Percentiles rank a stretch among this genome's conserved stretches.
These are phyloP conservation scores for Cronartium quercuum DNA, from an alignment of 1,284 basidiomycete genomes.

Conservation along the genomic window DNA sequence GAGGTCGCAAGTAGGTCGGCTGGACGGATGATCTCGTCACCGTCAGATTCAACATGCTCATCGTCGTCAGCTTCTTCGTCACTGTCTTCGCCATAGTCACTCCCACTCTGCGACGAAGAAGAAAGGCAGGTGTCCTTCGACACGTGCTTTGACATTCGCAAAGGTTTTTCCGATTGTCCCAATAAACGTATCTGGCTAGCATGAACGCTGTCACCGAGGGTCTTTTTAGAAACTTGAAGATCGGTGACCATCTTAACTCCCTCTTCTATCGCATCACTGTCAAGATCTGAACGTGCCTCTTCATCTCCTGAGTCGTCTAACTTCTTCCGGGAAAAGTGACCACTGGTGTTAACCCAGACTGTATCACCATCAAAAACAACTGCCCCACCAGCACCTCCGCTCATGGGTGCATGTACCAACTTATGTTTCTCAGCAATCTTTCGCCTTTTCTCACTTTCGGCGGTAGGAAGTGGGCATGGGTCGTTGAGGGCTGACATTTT, in stretches of 20 bases:
- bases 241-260: conserved; percentile 97
- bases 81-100: conserved; percentile 42
- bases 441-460: conserved; percentile 82
- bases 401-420: conserved; percentile 95
- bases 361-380: conserved; percentile 98
- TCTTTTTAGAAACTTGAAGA: conserved; percentile 75
- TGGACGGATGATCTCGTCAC: conserved; percentile 41
- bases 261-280: conserved; percentile 59
- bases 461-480: conserved; percentile 88
- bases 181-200: conserved; percentile 79
- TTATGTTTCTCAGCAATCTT: conserved; percentile 94
- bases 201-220: conserved; percentile 75
- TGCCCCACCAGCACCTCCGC: conserved; percentile 67
- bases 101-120: conserved; percentile 34
- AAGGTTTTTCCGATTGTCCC: conserved; percentile 63
- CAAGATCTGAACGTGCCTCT: conserved; percentile 43
- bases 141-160: conserved; percentile 51
- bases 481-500: conserved; percentile 73
- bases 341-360: conserved; percentile 95
- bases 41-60: conserved; percentile 43
- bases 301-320: conserved; percentile 56
- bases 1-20: not conserved
- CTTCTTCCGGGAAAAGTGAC: conserved; percentile 69
- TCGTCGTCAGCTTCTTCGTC: conserved; percentile 45
- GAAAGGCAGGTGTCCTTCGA: conserved; percentile 39